Evolutionary conservation across 164 flowering plant genomes (phyloP).

Genomic region (Pachysandra terminalis): DNA sequence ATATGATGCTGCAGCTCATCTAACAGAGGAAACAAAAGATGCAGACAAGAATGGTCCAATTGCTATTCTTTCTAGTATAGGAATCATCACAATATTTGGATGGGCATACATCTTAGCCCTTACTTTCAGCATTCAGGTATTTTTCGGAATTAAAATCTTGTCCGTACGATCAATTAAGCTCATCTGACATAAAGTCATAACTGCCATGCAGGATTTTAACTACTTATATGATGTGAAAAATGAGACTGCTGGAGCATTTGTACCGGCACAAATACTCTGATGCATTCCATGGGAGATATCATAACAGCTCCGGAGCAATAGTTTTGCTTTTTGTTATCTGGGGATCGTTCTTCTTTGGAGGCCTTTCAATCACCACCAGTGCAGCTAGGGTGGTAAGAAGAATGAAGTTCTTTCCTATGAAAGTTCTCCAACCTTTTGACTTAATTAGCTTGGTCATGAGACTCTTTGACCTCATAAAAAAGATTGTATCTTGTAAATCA

Average conservation of each 20-base stretch:
- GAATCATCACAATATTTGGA: constrained; percentile 57
- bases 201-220: constrained; percentile 41
- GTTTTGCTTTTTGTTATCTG: constrained; percentile 53
- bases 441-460: background rate
- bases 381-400: constrained; percentile 59
- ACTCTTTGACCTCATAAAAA: too few relatives aligned
- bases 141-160: background rate
- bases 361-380: constrained; percentile 74
- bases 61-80: constrained; percentile 66
- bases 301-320: constrained; percentile 56
- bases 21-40: constrained; percentile 74
- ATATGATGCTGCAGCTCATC: constrained; percentile 76
- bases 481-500: too few relatives aligned
- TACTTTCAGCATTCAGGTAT: constrained; percentile 75
- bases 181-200: background rate
- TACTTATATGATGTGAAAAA: constrained; percentile 53
- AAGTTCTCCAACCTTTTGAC: background rate
- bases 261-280: constrained; percentile 77
- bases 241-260: constrained; percentile 68
- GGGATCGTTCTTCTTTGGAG: constrained; percentile 79
- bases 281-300: constrained; percentile 65
- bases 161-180: too few relatives aligned
- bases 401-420: background rate
- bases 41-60: constrained; percentile 75
- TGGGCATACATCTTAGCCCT: constrained; percentile 76